Evolutionary conservation across 257 asterid species (phyloP).

Genomic region (Fraxinus pennsylvanica): DNA sequence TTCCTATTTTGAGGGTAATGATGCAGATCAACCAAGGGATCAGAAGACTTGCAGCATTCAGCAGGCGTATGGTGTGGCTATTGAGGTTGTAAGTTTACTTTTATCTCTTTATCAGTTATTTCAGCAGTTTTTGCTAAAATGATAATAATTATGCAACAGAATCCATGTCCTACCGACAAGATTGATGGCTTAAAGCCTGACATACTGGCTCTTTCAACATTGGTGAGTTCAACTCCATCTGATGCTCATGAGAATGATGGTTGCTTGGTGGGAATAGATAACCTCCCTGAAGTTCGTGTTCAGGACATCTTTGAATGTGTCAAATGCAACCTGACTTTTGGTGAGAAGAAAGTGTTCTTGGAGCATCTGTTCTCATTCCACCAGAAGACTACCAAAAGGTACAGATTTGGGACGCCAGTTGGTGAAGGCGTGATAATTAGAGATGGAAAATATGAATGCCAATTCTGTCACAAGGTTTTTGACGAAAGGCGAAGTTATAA

Average conservation of each 20-base stretch:
- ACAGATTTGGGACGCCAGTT: conserved; percentile 63
- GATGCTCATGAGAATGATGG: conserved; percentile 40
- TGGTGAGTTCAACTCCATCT: conserved; percentile 35
- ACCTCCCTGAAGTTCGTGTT: conserved; percentile 89
- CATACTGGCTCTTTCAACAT: conserved; percentile 42
- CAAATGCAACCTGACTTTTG: conserved; percentile 74
- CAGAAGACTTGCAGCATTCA: conserved; percentile 46
- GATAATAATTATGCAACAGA: conserved; percentile 50
- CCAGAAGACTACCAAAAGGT: conserved; percentile 77
- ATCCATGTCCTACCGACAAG: conserved; percentile 39
- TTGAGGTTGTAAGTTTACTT: conserved; percentile 48
- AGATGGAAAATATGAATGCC: conserved; percentile 91
- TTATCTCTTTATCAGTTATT: conserved; percentile 2
- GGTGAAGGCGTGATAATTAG: conserved; percentile 79
- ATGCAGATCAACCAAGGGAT: conserved; percentile 44
- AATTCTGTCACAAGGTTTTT: conserved; percentile 89
- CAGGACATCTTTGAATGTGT: conserved; percentile 76
- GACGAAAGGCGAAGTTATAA: conserved; percentile 74
- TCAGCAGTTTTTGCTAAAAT: conserved; percentile 22
- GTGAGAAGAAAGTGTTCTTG: conserved; percentile 71
- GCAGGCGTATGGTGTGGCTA: conserved; percentile 42
- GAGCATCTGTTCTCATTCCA: conserved; percentile 83
- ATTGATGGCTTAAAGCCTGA: conserved; percentile 25
- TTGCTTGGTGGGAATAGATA: conserved; percentile 61
- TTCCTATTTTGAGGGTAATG: conserved; percentile 51